Base-by-base conservation (phyloP, 768 basidiomycete species). In the Lactarius sanguifluus region DNA sequence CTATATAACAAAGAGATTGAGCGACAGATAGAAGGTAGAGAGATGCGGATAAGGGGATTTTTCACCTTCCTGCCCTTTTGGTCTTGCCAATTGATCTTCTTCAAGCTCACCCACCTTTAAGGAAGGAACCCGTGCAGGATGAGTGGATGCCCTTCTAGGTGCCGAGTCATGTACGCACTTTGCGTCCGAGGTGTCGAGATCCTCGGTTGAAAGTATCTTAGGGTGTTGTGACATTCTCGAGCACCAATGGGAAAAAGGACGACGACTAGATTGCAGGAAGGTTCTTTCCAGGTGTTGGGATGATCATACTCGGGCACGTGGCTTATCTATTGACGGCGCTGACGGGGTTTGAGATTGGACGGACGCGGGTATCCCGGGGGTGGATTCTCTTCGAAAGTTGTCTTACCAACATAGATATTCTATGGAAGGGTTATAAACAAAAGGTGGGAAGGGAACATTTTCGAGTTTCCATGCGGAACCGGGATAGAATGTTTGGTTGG, bases 41-140 rank as follows among this genome's bases (percentile, higher is more conserved):
- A 23, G 16, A 54, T 20, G 38, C 45, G 20, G 43, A 65, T n/a
- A 10, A 47, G 12, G 12, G 9, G 0, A 13, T 43, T 20, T 6
- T 50, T 36, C 66, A 91, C 93, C 80, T 90, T 80, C 72, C 80
- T 84, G 2, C 94, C 94, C 15, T 86, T 85, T 69, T 86, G 82
- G 79, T 97, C 96, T 62, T 82, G 75, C 78, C 90, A 98, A 56
- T 83, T 82, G 70, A 96, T 86, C 77, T 88, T 90, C 76, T 91
- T 90, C 71, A 97, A 78, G 10, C 86, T 86, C 61, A 97, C 81
- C 90, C 94, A 97, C 79, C 93, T 96, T 57, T n/a, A 32, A 43
- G 34, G 59, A 30, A 64, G 40, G n/a, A 50, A n/a, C 28, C 18
- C 2, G 8, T n/a, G 5, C 28, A 23, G n/a, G n/a, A 57, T 61